These are phyloP conservation scores for Starmerella sirachaensis DNA, from an alignment of 805 yeast genomes.

Conservation along the genomic window DNA sequence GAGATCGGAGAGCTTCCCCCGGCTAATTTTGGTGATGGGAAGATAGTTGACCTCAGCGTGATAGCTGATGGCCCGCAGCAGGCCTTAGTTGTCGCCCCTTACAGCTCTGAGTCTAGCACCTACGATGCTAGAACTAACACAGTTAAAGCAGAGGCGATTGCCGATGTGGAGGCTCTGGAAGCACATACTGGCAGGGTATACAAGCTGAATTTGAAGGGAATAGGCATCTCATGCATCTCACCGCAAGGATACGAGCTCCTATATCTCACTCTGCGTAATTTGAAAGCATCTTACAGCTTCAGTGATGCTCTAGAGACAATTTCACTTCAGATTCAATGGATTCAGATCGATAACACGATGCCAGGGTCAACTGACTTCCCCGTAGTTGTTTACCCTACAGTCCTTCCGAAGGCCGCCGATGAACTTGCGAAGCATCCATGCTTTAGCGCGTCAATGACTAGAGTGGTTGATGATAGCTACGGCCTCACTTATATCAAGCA, in stretches of 20 bases:
- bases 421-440: conserved; percentile 88
- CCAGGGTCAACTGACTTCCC: conserved; percentile 75
- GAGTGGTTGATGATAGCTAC: conserved; percentile 76
- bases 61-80: conserved; percentile 95
- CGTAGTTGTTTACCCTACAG: conserved; percentile 78
- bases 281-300: conserved; percentile 69
- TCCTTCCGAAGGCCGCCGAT: conserved; percentile 67
- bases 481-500: conserved; percentile 85
- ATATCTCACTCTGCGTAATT: conserved; percentile 69
- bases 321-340: conserved; percentile 78
- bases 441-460: conserved; percentile 70
- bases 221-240: conserved; percentile 78
- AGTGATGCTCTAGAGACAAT: conserved; percentile 74
- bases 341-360: conserved; percentile 85
- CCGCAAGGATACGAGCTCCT: conserved; percentile 62
- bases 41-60: conserved; percentile 74
- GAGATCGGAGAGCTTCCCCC: conserved; percentile 90
- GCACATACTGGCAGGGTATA: conserved; percentile 26
- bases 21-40: conserved; percentile 44
- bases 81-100: conserved; percentile 69
- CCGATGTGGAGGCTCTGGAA: conserved; percentile 17
- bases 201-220: conserved; percentile 55
- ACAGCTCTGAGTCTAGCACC: conserved; percentile 65
- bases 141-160: conserved; percentile 18
- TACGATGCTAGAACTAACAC: conserved; percentile 33